Base-by-base conservation (phyloP, 768 basidiomycete species). In the Mycena latifolia region DNA sequence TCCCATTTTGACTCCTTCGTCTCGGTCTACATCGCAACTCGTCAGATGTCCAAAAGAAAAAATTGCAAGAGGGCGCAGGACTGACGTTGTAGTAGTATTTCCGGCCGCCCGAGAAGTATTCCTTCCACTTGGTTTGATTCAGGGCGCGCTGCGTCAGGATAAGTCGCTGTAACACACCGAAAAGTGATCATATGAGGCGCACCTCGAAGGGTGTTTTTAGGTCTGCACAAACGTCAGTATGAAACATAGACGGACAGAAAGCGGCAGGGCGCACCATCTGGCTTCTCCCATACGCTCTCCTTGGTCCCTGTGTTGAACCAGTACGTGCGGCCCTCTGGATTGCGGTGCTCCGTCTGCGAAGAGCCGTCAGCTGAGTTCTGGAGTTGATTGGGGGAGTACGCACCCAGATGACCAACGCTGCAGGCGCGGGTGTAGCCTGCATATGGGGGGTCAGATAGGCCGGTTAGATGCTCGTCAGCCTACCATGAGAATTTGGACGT, bases 281-380 rank as follows among this genome's bases (percentile, higher is more conserved):
- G 98, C 76, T 99, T 99, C 80, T 98, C 96, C 97, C 96, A 99
- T 56, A 96, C 95, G 74, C 95, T 97, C 72, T 94, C 93, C 72
- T 91, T 89, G 5, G 92, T 93, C 12, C 83, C 85, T 0, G 94
- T 89, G 75, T 98, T 96, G 79, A 95, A 96, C 96, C 96, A 99
- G 74, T 99, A 99, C 0, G 94, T 95, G n/a, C 95, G 85, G n/a
- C 96, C 96, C 75, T 98, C 97, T 2, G 94, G 90, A 79, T 96
- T 97, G 35, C 93, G 90, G 79, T 98, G 94, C 75, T 97, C 96
- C 3, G 94, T 95, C 95, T 96, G 68, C 41, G 1, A 37, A 47
- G 58, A 12, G 35, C 17, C 29, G 51, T 50, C 48, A 59, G 45
- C 22, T 25, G 25, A 33, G 35, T 47, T 54, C 10, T 35, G n/a